Base-by-base conservation (phyloP, 1,284 basidiomycete species). In the Mrakiaceae sp. region DNA sequence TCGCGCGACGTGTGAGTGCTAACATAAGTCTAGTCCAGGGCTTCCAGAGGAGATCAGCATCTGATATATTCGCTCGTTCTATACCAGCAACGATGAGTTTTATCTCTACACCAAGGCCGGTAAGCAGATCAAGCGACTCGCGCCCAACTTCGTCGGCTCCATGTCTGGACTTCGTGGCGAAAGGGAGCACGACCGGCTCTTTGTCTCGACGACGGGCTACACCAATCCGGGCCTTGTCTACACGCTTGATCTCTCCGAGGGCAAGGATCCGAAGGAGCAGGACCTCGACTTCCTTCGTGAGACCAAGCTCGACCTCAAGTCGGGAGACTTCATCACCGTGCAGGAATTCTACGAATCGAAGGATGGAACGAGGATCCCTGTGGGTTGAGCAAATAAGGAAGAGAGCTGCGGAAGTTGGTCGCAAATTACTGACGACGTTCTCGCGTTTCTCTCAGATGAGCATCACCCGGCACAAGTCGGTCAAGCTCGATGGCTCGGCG, bases 321-420 rank as follows among this genome's bases (percentile, higher is more conserved):
- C 83, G 0, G 81, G 85, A 4, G 87, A 91, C 63, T 93, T 90
- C 72, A 79, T 83, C 8, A 80, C 83, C 9, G 63, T 53, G 16
- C 66, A 84, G 81, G 83, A 88, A 9, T 90, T 88, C 84, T 90
- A 85, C 70, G 73, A 78, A 27, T 85, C 84, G 75, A 87, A 87
- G 73, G 90, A 93, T 71, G 88, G 88, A 0, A 91, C 88, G 2
- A 81, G 80, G 60, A 80, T 93, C 47, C 89, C 90, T 1, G 57
- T 64, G 44, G 12, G 59, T 60, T 14, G 9, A 5, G 27, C 27
- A 55, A 12, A 39, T 52, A 7, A 12, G 8, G 12, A 5, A 3
- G 11, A 8, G 3, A 16, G 5, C 39, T 4, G 40, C 39, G 8
- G 1, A 39, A 40, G 10, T 44, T 51, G 4, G n/a, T 12, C 27